Base-by-base conservation (phyloP, 2,329 filamentous ascomycete genomes). In the Mariannaea sp. region DNA sequence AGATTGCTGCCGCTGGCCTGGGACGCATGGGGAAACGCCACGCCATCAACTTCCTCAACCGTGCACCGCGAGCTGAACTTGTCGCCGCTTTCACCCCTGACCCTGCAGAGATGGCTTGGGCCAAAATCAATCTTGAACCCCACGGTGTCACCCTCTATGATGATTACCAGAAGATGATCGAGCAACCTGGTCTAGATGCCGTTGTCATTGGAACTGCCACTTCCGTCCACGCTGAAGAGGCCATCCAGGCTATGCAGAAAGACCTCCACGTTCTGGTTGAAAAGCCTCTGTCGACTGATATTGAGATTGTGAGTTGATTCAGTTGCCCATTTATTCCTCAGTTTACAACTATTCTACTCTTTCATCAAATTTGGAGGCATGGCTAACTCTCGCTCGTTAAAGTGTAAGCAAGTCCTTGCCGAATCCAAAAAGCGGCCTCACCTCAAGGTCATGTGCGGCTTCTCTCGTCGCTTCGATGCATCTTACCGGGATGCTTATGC, bases 401-500 rank as follows among this genome's bases (percentile, higher is more conserved):
- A 53, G 50, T 53, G 50, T 39, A 27, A 29, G 5, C 40, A 36
- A 19, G 50, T 53, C 26, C 32, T 53, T 24, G 33, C 33, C 36
- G 50, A 53, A 32, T 19, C 44, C 38, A 53, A 53, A 39, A 53
- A 53, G 44, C 50, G 42, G 30, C 83, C 84, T 2, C 67, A 84
- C 47, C 76, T 85, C 29, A 87, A 87, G 69, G 82, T 87, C 49
- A 63, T 60, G 81, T 87, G 75, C 13, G 54, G 54, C 12, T 57
- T 57, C 54, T 57, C 54, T 2, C 50, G 54, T 16, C 45, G 46
- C 22, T 88, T 88, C 73, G 85, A 88, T 65, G 73, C 77, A 33
- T 85, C 80, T 24, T 88, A 88, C 74, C 77, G 82, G 47, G 77
- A 84, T 50, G 85, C 84, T 19, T 77, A 75, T 65, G 59, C 70